Base-by-base conservation (phyloP, 1,284 basidiomycete species). In the Takashimella tepidaria region DNA sequence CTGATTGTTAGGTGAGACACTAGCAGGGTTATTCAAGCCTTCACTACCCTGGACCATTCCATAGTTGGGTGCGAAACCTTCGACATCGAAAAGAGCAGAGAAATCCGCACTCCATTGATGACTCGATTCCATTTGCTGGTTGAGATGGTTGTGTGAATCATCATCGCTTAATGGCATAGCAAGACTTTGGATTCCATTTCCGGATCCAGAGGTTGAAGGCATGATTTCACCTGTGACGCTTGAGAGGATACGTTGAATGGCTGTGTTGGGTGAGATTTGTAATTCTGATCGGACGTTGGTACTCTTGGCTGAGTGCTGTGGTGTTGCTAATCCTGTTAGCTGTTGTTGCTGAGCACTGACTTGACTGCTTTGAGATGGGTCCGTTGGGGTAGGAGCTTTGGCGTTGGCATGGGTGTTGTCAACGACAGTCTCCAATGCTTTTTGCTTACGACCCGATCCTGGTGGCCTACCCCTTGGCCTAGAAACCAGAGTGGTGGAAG, bases 121-220 rank as follows among this genome's bases (percentile, higher is more conserved):
- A 1, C 24, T 5, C 5, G 42, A 8, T 19, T 19, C 49, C 27
- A 47, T 47, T n/a, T n/a, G 45, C 43, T 2, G 41, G 22, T 10
- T 49, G 45, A 11, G 46, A 12, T 4, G 8, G 10, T 37, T 8
- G 31, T 8, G 31, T 8, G 31, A 8, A 16, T 50, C 62, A 47
- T 74, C 72, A 49, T 72, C 69, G 53, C 67, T 68, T 11, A 72
- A 55, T n/a, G 72, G 72, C 57, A 74, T 57, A 37, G 68, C 66
- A 19, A 72, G 63, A 25, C 56, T 60, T 24, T 62, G 69, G 26
- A 56, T 45, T 20, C 46, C 54, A n/a, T n/a, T n/a, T n/a, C n/a
- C n/a, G n/a, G n/a, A n/a, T n/a, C n/a, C n/a, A n/a, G n/a, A n/a
- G n/a, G n/a, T n/a, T 58, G 22, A 50, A 41, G 4, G 27, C 5